Base-by-base conservation (phyloP, 345 rosid genomes). In the Psidium guajava region DNA sequence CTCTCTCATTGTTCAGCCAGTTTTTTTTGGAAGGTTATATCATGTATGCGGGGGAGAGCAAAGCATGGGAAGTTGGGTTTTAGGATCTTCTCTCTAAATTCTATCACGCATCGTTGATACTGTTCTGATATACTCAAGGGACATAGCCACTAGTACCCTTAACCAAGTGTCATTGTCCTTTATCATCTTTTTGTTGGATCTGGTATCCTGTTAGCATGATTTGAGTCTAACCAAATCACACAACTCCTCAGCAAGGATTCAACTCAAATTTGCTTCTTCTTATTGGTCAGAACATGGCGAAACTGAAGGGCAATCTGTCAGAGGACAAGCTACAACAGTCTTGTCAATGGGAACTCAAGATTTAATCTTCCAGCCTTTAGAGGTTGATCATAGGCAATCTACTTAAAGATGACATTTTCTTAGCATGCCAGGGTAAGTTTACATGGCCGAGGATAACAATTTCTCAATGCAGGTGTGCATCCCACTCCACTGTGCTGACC, bases 401-500 rank as follows among this genome's bases (percentile, higher is more conserved):
- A 54, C 84, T 87, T 90, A 88, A 90, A 90, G 91, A 88, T 86
- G 80, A 69, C 20, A 51, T 73, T 83, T 58, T 88, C 42, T 64
- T 64, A 28, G 75, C 22, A 28, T 64, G 75, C 75, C 75, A 95
- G 97, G 92, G 90, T 83, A 69, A 69, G 80, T 69, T 69, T 69
- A 69, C 87, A 75, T 25, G 83, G 52, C 32, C 24, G 54, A 81
- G 32, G 27, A 81, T 24, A 14, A 81, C 28, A 51, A 24, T 20
- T 52, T 69, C 47, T 69, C 47, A 21, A 36, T 36, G 80, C 82
- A 85, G 86, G 86, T 85, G 32, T 53, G 69, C 52, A 22, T 92
- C 83, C 91, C 94, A 0, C 52, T 90, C 85, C 93, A 90, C 83
- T 91, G 87, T 89, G 89, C 91, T 82, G 94, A 94, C 87, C 96